These are phyloP conservation scores for Biscogniauxia mediterranea DNA, from an alignment of 2,329 filamentous ascomycete genomes.

Conservation along the genomic window DNA sequence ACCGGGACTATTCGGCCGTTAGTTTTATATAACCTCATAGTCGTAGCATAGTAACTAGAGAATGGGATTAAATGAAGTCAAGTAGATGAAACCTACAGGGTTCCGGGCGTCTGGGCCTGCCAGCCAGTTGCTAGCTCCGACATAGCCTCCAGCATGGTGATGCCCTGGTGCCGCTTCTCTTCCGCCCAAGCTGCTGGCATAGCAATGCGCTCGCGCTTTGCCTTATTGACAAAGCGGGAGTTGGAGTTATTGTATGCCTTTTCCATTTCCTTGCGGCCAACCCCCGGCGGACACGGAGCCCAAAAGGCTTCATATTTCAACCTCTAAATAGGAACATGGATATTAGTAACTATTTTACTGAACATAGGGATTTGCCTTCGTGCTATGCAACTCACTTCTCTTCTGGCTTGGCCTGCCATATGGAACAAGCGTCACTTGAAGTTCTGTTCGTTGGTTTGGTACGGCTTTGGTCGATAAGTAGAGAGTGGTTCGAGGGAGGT, in stretches of 20 bases:
- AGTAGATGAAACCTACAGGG: background rate
- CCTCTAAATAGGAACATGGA: background rate
- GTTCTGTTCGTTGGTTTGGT: too few species aligned
- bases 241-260: background rate
- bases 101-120: background rate
- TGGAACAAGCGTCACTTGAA: too few species aligned
- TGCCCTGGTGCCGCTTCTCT: background rate
- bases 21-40: too few species aligned
- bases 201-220: background rate
- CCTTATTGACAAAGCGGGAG: background rate
- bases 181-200: too few species aligned
- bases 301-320: background rate
- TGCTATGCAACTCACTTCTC: background rate
- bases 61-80: background rate
- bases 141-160: background rate
- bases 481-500: too few species aligned
- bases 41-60: background rate
- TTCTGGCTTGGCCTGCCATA: background rate
- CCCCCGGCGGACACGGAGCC: background rate
- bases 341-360: background rate
- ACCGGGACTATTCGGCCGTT: too few species aligned
- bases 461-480: too few species aligned
- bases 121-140: background rate
- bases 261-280: background rate
- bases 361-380: background rate